Conservation (phyloP, 768 basidiomycete genomes). For the Russula compacta region DNA sequence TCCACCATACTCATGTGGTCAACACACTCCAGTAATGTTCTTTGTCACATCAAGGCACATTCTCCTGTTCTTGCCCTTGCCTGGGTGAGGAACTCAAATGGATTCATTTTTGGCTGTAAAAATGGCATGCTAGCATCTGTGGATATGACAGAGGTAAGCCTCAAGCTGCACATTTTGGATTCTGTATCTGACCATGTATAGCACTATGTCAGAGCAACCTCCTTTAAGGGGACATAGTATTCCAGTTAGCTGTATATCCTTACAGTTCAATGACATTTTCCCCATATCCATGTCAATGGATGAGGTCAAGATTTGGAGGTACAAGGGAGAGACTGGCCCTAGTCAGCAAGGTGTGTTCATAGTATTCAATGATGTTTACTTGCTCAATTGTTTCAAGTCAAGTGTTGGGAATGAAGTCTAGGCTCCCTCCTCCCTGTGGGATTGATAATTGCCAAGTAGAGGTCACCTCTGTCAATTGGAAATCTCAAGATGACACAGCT, state of each 20-base stretch:
- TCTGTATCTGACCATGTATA: neutral
- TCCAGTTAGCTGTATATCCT: neutral
- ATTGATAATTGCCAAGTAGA: neutral
- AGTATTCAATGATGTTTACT: neutral
- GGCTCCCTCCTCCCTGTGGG: neutral
- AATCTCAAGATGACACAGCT: neutral
- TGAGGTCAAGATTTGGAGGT: neutral
- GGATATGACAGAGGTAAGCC: neutral
- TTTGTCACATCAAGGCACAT: neutral
- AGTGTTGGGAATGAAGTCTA: neutral
- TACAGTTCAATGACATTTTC: neutral
- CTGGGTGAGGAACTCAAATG: neutral
- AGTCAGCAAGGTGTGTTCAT: neutral
- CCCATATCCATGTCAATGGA: neutral
- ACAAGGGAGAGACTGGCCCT: neutral
- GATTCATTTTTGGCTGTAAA: neutral
- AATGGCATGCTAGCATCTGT: neutral
- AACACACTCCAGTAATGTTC: neutral
- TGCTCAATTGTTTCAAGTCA: neutral
- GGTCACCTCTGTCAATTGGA: neutral
- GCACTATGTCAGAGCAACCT: neutral
- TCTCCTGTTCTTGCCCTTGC: neutral
- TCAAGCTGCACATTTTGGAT: too few relatives aligned
- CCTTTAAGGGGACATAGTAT: neutral
- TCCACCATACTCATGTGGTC: neutral